Conservation (phyloP, 1,284 basidiomycete species). For the Porodaedalea pini region DNA sequence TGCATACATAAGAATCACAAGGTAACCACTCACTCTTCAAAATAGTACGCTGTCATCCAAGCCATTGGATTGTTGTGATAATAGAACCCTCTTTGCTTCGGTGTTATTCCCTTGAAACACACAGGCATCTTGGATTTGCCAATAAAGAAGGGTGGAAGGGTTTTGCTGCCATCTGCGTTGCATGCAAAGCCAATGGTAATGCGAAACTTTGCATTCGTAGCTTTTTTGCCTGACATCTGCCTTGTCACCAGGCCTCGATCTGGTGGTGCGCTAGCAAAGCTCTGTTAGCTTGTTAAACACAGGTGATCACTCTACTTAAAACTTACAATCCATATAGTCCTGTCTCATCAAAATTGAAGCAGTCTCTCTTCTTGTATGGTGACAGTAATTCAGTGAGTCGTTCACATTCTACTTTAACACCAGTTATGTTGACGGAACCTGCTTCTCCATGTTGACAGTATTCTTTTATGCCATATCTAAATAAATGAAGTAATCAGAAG, state of each 20-base stretch:
- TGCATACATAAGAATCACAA: too few species aligned
- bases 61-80: conserved; percentile 36
- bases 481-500: neutral
- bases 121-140: conserved; percentile 31
- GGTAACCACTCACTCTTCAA: conserved; percentile 31
- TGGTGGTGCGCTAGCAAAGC: conserved; percentile 29
- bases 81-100: conserved; percentile 28
- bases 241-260: conserved; percentile 31
- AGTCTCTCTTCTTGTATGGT: conserved; percentile 28
- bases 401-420: conserved; percentile 26
- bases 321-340: conserved; percentile 31
- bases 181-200: conserved; percentile 30
- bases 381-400: conserved; percentile 23
- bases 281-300: neutral
- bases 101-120: conserved; percentile 28
- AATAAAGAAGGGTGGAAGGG: conserved; percentile 32
- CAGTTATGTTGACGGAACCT: conserved; percentile 31
- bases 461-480: conserved; percentile 29
- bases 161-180: conserved; percentile 33
- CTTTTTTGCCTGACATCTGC: conserved; percentile 32
- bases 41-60: conserved; percentile 34
- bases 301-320: neutral
- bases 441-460: conserved; percentile 36
- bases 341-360: conserved; percentile 36
- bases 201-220: conserved; percentile 29